Evolutionary conservation across 371 early-diverging fungal genomes (phyloP).

Genomic region (Rhizopus microsporus): DNA sequence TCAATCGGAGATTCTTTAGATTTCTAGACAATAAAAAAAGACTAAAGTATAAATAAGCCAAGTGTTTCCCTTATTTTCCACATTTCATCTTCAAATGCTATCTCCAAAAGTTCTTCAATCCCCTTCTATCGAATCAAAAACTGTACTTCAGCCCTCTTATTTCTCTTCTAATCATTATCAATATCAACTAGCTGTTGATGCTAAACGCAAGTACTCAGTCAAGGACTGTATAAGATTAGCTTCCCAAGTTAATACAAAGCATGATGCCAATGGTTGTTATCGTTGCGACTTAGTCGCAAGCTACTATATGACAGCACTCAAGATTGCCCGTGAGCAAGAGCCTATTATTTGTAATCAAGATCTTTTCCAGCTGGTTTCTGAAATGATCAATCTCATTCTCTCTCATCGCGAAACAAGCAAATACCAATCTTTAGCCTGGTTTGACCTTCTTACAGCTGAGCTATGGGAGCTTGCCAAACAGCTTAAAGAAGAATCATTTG

Average conservation of each 20-base stretch:
- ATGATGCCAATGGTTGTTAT: constrained; percentile 24
- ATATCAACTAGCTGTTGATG: constrained; percentile 11
- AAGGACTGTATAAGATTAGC: constrained; percentile 16
- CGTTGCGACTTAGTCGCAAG: constrained; percentile 19
- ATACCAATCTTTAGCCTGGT: constrained; percentile 29
- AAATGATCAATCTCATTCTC: constrained; percentile 32
- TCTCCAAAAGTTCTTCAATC: no score
- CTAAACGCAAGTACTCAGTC: constrained; percentile 14
- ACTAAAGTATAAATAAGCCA: no score
- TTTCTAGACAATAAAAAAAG: no score
- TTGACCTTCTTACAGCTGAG: constrained; percentile 21
- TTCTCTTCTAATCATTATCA: constrained; percentile 13
- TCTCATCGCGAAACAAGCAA: constrained; percentile 29
- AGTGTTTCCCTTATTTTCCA: no score
- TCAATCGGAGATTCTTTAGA: no score
- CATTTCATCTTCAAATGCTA: no score
- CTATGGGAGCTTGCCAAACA: constrained; percentile 42
- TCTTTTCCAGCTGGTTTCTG: constrained; percentile 32
- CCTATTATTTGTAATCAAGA: constrained; percentile 25
- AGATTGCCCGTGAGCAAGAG: constrained; percentile 14
- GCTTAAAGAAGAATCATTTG: constrained; percentile 37
- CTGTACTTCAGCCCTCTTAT: not conserved
- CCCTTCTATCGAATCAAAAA: not conserved
- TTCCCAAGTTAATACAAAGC: constrained; percentile 26
- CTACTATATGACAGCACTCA: constrained; percentile 21